Conservation (phyloP, 1,284 basidiomycete species). For the Erythrobasidium hasegawianum region DNA sequence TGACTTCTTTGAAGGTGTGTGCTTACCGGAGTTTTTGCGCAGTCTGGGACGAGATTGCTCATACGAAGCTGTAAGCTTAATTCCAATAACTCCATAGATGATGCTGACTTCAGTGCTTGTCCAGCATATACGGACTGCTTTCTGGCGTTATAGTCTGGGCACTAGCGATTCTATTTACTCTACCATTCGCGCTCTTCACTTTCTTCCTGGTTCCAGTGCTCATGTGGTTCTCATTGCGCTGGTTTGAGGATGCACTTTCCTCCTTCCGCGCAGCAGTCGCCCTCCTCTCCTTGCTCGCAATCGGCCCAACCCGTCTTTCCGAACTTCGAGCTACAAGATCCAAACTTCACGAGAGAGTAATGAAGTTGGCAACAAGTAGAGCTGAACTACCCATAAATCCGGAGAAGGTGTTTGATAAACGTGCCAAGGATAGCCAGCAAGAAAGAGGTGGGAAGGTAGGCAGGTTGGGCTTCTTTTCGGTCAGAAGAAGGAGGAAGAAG, state of each 20-base stretch:
- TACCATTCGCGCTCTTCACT: constrained; percentile 60
- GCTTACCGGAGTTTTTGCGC: too few relatives aligned
- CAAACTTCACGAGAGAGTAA: constrained; percentile 60
- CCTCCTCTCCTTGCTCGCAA: constrained; percentile 60
- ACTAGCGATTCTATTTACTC: constrained; percentile 56
- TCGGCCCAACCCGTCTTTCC: constrained; percentile 60
- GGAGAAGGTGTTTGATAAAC: constrained; percentile 55
- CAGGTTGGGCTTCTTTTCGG: constrained; percentile 33
- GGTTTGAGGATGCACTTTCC: constrained; percentile 75
- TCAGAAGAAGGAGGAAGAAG: constrained; percentile 33
- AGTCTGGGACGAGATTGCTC: constrained; percentile 58
- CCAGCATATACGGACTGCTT: constrained; percentile 63
- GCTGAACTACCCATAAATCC: constrained; percentile 66
- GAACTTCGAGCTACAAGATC: constrained; percentile 57
- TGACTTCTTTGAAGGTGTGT: constrained; percentile 7
- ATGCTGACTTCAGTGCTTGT: not conserved
- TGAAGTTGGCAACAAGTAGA: constrained; percentile 60
- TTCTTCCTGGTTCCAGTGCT: constrained; percentile 60
- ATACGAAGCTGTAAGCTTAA: constrained; percentile 63
- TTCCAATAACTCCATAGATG: not conserved
- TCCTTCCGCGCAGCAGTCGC: constrained; percentile 66
- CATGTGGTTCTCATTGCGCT: constrained; percentile 82
- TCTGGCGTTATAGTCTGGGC: constrained; percentile 66
- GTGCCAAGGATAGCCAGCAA: constrained; percentile 1
- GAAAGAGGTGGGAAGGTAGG: constrained; percentile 30